A percentile compares a stretch with the other conserved stretches of the same genome.
phyloP scores from a whole-genome alignment of 805 yeast genomes.

The Ogataea glucozyma region DNA sequence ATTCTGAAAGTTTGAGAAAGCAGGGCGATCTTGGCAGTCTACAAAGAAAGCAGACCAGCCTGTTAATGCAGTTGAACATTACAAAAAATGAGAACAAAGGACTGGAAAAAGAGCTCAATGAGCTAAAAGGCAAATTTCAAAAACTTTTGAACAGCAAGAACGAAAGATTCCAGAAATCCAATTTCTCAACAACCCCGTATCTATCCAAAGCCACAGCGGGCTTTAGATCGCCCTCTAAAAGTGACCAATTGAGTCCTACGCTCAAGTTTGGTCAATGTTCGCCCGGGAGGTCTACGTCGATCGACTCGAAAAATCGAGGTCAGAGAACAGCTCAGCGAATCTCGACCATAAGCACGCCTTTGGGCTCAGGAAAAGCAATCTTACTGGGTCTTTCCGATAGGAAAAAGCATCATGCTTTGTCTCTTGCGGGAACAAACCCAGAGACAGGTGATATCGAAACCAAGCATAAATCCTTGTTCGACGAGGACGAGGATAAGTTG shows the following conservation, averaged over 20 bases:
- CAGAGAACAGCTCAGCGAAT: conserved; percentile 3
- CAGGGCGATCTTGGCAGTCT: neutral
- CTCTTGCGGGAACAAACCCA: neutral
- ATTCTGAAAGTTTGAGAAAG: neutral
- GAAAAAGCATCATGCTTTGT: conserved; percentile 5
- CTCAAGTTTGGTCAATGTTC: neutral
- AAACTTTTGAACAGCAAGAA: conserved; percentile 3
- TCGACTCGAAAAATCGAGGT: conserved; percentile 4
- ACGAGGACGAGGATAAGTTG: conserved; percentile 13
- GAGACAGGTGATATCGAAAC: neutral
- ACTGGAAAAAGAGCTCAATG: conserved; percentile 14
- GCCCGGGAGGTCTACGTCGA: conserved; percentile 2
- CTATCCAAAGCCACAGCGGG: conserved; percentile 14
- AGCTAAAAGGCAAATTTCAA: conserved; percentile 11
- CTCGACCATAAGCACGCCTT: conserved; percentile 10
- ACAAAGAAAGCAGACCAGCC: conserved; percentile 19
- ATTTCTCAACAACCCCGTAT: conserved; percentile 27
- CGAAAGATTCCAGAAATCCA: conserved; percentile 10
- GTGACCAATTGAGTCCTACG: neutral
- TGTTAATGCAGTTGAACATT: conserved; percentile 16
- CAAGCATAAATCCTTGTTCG: conserved; percentile 10
- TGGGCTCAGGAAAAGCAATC: conserved; percentile 7
- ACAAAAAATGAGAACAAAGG: conserved; percentile 15
- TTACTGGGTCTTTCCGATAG: conserved; percentile 10
- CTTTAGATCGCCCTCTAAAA: neutral